These are phyloP conservation scores for Colletotrichum filicis DNA, from an alignment of 2,329 filamentous ascomycete species.

Conservation along the genomic window DNA sequence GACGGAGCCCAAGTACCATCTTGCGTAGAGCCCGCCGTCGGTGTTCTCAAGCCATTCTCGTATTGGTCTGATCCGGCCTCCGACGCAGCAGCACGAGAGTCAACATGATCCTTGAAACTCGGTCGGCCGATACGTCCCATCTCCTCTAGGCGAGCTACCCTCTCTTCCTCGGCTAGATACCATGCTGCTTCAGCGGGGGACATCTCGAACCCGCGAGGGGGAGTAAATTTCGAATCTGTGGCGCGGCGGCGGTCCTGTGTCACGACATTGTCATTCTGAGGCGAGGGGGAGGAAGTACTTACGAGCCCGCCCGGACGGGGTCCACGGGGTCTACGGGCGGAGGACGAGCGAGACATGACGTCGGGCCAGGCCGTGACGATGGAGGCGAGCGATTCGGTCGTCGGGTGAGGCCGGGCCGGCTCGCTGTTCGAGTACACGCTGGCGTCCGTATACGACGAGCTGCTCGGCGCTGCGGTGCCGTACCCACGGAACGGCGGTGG, in stretches of 20 bases:
- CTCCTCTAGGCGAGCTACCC: background rate
- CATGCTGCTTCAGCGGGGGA: background rate
- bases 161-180: background rate
- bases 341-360: background rate
- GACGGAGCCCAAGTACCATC: background rate
- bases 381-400: background rate
- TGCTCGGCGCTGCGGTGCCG: background rate
- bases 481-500: background rate
- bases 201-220: background rate
- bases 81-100: background rate
- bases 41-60: background rate
- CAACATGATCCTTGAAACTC: background rate
- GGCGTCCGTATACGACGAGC: background rate
- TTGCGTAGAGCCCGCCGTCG: background rate
- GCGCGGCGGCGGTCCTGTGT: constrained; percentile 16
- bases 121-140: background rate
- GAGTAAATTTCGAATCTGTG: too few species aligned
- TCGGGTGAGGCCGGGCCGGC: background rate
- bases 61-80: too few species aligned
- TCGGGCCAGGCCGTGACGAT: background rate
- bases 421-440: background rate
- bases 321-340: background rate
- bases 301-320: constrained; percentile 5
- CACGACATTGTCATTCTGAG: constrained; percentile 17
- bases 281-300: constrained; percentile 11